Conservation (phyloP, 2,329 filamentous ascomycete species). For the Lecanosticta acicola region DNA sequence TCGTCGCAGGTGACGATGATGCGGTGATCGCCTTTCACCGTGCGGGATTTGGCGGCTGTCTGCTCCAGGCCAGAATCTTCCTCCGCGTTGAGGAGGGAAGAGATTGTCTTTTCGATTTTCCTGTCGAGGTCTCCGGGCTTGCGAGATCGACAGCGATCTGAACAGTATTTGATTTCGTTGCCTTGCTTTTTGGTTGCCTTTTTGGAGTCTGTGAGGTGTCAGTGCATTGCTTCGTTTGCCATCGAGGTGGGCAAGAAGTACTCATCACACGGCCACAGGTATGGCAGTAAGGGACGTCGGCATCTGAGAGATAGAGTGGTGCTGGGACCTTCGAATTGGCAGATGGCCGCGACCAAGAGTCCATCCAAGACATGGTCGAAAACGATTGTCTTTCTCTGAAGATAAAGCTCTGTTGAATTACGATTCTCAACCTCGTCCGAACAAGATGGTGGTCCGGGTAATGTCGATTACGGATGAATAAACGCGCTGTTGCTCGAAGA, state of each 20-base stretch:
- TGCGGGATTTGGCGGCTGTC: constrained; percentile 29
- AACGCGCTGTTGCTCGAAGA: not conserved
- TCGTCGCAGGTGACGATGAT: constrained; percentile 47
- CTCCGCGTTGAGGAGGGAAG: constrained; percentile 36
- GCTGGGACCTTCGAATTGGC: constrained; percentile 22
- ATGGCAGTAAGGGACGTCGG: constrained; percentile 51
- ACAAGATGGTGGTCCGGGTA: no score
- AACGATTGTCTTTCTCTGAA: not conserved
- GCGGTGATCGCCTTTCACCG: constrained; percentile 47
- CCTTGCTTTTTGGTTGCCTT: constrained; percentile 26
- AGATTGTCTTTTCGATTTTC: constrained; percentile 49
- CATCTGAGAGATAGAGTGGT: constrained; percentile 46
- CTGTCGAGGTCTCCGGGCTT: constrained; percentile 43
- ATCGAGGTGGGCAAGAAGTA: no score
- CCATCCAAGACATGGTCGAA: constrained; percentile 45
- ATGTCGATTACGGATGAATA: no score
- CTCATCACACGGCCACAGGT: constrained; percentile 54
- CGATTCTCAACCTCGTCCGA: no score
- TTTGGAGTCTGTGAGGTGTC: constrained; percentile 18
- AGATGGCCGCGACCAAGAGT: constrained; percentile 34
- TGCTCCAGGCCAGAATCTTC: constrained; percentile 31
- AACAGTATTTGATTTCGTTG: constrained; percentile 51
- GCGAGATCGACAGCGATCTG: constrained; percentile 47
- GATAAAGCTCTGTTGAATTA: no score
- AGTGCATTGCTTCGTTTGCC: constrained; percentile 2